These are phyloP conservation scores for Carex kokanica DNA, from an alignment of 176 grass and related monocot species.

Conservation along the genomic window DNA sequence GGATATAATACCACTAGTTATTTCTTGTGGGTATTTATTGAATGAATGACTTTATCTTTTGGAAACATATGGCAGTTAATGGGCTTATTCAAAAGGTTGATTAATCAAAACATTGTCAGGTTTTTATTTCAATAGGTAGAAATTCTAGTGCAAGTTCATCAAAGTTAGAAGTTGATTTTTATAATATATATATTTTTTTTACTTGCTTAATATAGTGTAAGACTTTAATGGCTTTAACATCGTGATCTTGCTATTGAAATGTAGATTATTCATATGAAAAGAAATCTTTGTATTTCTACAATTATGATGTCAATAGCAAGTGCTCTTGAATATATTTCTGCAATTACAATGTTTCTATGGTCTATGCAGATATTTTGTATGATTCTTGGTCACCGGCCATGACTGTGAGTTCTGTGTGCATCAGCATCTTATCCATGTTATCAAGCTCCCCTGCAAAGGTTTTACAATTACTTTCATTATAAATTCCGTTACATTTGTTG, in stretches of 20 bases:
- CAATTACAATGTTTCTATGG: conserved; percentile 13
- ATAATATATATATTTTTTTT: neutral
- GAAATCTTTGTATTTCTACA: neutral
- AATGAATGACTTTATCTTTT: neutral
- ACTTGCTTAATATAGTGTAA: neutral
- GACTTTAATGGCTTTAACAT: neutral
- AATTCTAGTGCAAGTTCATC: neutral
- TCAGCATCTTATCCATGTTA: conserved; percentile 88
- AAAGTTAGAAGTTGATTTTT: neutral
- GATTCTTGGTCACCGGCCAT: conserved; percentile 91
- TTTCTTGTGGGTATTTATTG: neutral
- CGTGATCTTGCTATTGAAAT: neutral
- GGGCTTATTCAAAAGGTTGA: neutral
- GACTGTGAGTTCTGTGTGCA: conserved; percentile 83
- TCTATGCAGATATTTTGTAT: conserved; percentile 76
- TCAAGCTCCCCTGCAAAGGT: conserved; percentile 88
- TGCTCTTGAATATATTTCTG: neutral
- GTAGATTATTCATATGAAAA: neutral
- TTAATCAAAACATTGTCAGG: neutral
- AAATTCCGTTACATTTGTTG: neutral
- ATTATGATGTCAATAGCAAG: conserved; percentile 15
- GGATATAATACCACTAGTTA: neutral
- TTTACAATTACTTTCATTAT: conserved; percentile 5
- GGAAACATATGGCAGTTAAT: neutral
- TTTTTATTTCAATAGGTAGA: neutral